Conservation (phyloP, 83 land plant species). For the Picea abies region DNA sequence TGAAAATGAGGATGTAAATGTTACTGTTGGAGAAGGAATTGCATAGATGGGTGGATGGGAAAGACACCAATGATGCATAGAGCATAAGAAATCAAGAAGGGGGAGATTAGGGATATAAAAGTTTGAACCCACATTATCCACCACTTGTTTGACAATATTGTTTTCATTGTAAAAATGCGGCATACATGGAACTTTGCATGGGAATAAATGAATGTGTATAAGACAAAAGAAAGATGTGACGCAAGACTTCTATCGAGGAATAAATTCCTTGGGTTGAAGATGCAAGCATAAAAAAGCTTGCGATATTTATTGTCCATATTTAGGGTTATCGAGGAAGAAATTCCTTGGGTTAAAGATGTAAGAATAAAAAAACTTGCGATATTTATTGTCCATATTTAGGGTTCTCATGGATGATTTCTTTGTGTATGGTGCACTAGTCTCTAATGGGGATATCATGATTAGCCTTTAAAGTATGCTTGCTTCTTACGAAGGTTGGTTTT, state of each 20-base stretch:
- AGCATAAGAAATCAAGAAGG: not conserved
- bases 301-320: not conserved
- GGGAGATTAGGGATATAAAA: not conserved
- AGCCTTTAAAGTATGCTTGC: not conserved
- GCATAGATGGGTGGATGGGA: not conserved
- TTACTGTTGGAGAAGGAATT: not conserved
- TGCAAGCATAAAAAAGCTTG: not conserved
- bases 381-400: not conserved
- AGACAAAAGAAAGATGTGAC: not conserved
- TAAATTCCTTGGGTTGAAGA: not conserved
- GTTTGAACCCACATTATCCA: not conserved
- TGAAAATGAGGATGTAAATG: not conserved
- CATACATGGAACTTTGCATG: not conserved
- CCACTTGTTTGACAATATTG: not conserved
- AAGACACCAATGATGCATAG: not conserved
- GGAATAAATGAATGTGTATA: not conserved
- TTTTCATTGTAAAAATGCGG: not conserved
- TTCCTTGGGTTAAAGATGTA: not conserved
- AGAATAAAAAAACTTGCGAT: not conserved
- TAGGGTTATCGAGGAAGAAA: not conserved
- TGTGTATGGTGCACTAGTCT: not conserved
- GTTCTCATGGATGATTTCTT: not conserved
- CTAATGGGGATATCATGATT: not conserved
- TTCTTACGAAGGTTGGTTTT: not conserved
- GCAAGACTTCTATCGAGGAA: not conserved